A percentile compares a stretch with the other conserved stretches of the same genome.
These are phyloP conservation scores for Didymella glomerata DNA, from an alignment of 2,329 filamentous ascomycete genomes.

Conservation along the genomic window DNA sequence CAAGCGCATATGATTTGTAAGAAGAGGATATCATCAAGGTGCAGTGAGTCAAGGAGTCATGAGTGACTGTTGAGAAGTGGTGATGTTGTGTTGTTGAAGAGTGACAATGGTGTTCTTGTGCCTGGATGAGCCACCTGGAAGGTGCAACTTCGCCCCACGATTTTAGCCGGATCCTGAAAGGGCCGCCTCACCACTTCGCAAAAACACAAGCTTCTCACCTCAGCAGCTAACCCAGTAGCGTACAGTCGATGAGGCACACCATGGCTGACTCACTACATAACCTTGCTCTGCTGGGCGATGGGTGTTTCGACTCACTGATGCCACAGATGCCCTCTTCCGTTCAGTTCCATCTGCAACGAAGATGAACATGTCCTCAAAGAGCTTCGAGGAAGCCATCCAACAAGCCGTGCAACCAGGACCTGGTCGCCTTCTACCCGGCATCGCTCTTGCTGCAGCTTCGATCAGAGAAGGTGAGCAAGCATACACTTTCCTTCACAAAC, in stretches of 20 bases:
- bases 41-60: neutral
- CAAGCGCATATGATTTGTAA: neutral
- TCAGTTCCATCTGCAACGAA: neutral
- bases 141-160: neutral
- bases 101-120: neutral
- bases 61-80: neutral
- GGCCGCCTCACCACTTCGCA: neutral
- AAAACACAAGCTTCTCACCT: neutral
- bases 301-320: neutral
- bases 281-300: neutral
- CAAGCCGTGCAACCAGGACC: slow-evolving; percentile 29
- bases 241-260: neutral
- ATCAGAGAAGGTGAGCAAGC: slow-evolving; percentile 23
- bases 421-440: slow-evolving; percentile 30
- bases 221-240: neutral
- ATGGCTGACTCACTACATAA: neutral
- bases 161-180: neutral
- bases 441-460: slow-evolving; percentile 35
- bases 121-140: neutral
- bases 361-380: slow-evolving; percentile 18
- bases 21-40: neutral
- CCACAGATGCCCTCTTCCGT: neutral
- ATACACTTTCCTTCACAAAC: neutral
- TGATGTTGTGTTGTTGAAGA: neutral
- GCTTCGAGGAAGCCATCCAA: slow-evolving; percentile 27